Evolutionary conservation across 441 rosid species (phyloP).

Genomic region (Pelargonium fulgidum): DNA sequence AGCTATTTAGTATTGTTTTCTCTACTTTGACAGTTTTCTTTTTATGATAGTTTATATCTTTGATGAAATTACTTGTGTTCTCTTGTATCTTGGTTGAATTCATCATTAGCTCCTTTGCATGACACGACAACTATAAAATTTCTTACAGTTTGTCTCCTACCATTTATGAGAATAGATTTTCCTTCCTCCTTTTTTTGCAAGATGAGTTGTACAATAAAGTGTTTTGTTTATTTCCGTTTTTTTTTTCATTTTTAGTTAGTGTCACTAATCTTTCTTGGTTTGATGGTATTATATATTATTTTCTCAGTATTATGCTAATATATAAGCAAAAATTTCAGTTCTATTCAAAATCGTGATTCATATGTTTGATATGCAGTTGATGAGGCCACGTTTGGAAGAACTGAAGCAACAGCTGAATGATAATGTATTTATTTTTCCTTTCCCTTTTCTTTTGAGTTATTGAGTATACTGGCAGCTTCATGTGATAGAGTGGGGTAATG

Average conservation of each 20-base stretch:
- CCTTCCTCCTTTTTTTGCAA: not conserved
- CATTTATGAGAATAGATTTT: not conserved
- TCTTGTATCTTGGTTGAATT: too few relatives aligned
- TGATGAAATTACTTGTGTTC: too few relatives aligned
- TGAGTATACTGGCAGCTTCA: not conserved
- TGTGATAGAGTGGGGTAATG: not conserved
- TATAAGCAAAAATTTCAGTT: not conserved
- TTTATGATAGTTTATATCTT: too few relatives aligned
- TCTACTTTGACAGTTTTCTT: too few relatives aligned
- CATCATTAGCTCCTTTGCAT: too few relatives aligned
- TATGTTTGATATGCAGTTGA: constrained; percentile 23
- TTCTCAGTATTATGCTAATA: not conserved
- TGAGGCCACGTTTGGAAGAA: constrained; percentile 26
- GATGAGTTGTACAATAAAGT: not conserved
- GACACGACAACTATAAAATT: too few relatives aligned
- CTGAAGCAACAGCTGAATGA: constrained; percentile 18
- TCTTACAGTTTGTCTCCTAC: not conserved
- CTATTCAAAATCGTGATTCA: not conserved
- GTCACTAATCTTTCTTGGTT: not conserved
- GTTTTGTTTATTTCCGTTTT: not conserved
- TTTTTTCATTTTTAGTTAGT: not conserved
- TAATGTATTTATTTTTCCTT: constrained; percentile 11
- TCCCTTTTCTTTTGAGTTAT: not conserved
- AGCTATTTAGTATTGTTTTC: too few relatives aligned
- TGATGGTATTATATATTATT: not conserved